Base-by-base conservation (phyloP, 345 rosid genomes). In the Eutrema japonicum region DNA sequence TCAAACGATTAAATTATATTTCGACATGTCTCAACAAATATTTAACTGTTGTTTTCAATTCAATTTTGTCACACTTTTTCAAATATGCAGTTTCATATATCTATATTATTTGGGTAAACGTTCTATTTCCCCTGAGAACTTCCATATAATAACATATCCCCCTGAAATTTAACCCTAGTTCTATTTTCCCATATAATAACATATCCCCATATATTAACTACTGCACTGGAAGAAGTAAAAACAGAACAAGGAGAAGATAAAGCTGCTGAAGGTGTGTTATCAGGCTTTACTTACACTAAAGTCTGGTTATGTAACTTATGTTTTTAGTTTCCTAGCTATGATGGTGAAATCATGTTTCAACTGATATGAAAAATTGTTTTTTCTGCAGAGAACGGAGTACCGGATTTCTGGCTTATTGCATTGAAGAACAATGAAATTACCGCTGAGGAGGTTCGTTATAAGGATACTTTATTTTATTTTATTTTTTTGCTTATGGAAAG, bases 391-490 rank as follows among this genome's bases (percentile, higher is more conserved):
- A 92, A 89, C 79, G 98, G 98, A 76, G 98, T 95, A 40, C 99
- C 98, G 22, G 86, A 89, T 42, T 95, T 95, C 78, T 92, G 99
- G 99, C 88, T 89, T 14, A 82, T 33, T 70, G 98, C 99, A 13
- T 83, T 95, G 94, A 95, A 88, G 81, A 95, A 90, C 78, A 92
- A 92, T 82, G 99, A 92, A 66, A 94, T 92, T 22, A 78, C 89
- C 3, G 80, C 84, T 41, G 97, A 95, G 54, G 99, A 92, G 96
- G 99, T 90, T 57, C 2, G 84, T 53, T 16, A 37, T 43, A 48
- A 33, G 50, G 29, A 48, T 18, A 48, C 52, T 18, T 30, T 30
- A 16, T 16, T 16, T 16, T 16, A 16, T 16, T 16, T 16, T 16
- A 16, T 1, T 11, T 30, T 13, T 27, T 0, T 30, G 8, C 30